Base-by-base conservation (phyloP, 2,329 filamentous ascomycete species). In the Exophiala alcalophila region DNA sequence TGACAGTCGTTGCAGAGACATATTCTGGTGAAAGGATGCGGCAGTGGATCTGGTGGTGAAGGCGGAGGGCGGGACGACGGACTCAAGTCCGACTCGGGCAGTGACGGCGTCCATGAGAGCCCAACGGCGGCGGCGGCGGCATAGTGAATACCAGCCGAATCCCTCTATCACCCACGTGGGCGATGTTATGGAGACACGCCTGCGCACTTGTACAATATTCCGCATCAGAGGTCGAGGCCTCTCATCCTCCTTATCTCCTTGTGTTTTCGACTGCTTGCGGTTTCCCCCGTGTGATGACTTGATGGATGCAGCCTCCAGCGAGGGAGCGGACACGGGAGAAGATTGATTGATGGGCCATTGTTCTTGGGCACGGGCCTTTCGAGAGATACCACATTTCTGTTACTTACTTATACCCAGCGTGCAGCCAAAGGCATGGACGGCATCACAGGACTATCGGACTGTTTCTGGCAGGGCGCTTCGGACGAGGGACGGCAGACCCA, bases 1-100 rank as follows among this genome's bases (percentile, higher is more conserved):
- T 65, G 46, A 66, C 46, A 44, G 16, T 23, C 46, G 28, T 44
- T 47, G 56, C 62, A 83, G 80, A 71, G 80, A 62, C 80, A 83
- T 61, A 78, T 81, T 50, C 71, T 83, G 10, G 80, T 83, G 54
- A 83, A 83, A 62, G 80, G 80, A 34, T 83, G 80, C 58, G 80
- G 80, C 45, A 81, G 57, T 34, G 48, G 50, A 9, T 32, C 41
- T 30, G 40, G 45, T 2, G 16, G 27, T 10, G 45, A 49, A 4
- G 33, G 25, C n/a, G 35, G 8, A 16, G 18, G 23, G 11, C 44
- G 39, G 32, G 52, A 54, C 4, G 54, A 55, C 16, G 51, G 47
- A 9, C 16, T 44, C 9, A 57, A 55, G 33, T 55, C 54, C 5
- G 54, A 57, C 8, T 55, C 54, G 20, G 47, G 50, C 19, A 54